phyloP scores from a whole-genome alignment of 2,329 filamentous ascomycete species.

The Xylaria hypoxylon region DNA sequence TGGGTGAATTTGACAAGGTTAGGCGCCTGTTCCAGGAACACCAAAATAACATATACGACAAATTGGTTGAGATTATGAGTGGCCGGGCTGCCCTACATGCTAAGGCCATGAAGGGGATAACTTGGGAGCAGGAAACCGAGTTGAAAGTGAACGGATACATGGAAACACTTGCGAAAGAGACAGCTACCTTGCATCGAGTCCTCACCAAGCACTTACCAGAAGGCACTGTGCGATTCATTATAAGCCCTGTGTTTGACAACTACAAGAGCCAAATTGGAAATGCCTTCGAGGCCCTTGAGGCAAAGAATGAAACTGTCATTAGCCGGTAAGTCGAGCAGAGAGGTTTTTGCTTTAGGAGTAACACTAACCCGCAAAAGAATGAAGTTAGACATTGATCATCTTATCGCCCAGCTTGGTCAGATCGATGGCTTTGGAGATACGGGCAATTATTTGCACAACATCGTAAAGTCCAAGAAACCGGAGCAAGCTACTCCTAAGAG shows the following conservation, averaged over 20 bases:
- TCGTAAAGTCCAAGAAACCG: slow-evolving; percentile 70
- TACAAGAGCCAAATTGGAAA: slow-evolving; percentile 84
- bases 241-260: slow-evolving; percentile 83
- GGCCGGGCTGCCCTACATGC: slow-evolving; percentile 79
- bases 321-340: slow-evolving; percentile 68
- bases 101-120: slow-evolving; percentile 77
- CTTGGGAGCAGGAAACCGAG: slow-evolving; percentile 73
- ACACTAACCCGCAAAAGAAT: slow-evolving; percentile 65
- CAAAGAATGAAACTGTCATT: slow-evolving; percentile 75
- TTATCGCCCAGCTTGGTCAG: slow-evolving; percentile 77
- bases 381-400: slow-evolving; percentile 78
- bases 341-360: background rate
- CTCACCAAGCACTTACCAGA: slow-evolving; percentile 85
- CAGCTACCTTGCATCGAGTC: slow-evolving; percentile 83
- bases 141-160: slow-evolving; percentile 75
- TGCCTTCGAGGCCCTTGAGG: slow-evolving; percentile 72
- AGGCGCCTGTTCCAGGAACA: slow-evolving; percentile 88
- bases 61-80: slow-evolving; percentile 92
- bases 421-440: slow-evolving; percentile 83
- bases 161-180: slow-evolving; percentile 89
- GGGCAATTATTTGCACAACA: slow-evolving; percentile 74
- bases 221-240: slow-evolving; percentile 81
- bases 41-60: slow-evolving; percentile 90
- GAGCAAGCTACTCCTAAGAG: slow-evolving; percentile 38
- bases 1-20: slow-evolving; percentile 90